Base-by-base conservation (phyloP, 192 early-diverging fungal genomes). In the Podila epigama region DNA sequence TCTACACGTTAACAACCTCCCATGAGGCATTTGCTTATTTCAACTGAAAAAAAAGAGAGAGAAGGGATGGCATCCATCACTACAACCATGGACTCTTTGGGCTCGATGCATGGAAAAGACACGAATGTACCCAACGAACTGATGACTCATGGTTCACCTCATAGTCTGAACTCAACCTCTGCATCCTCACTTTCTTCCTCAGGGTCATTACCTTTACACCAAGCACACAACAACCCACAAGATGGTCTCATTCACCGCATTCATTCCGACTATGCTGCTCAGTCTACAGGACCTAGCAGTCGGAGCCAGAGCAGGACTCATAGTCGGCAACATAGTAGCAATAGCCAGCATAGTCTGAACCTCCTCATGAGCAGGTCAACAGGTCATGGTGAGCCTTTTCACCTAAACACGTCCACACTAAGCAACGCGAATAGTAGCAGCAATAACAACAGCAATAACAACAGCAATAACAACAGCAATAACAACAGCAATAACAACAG, bases 151-250 rank as follows among this genome's bases (percentile, higher is more conserved):
- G 63, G 63, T 6, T 66, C 70, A 7, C 64, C 64, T 3, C 63
- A 66, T 35, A 75, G 70, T 36, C 58, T 66, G 58, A 66, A 61
- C 53, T 75, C 70, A 4, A 75, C 70, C 40, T 66, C 70, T 2
- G 58, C 70, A 11, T 75, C 70, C 10, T 75, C 70, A 0, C 35
- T 75, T 32, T 66, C 63, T 18, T 75, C 70, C 18, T 48, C 70
- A 61, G 70, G 70, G 28, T 75, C 70, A 15, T 51, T 75, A 28
- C 70, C 69, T 36, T 50, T 75, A 15, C 55, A 75, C 22, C 70
- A 75, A 29, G n/a, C n/a, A n/a, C 70, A 72, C 6, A 56, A 66
- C 12, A 62, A 72, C 10, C 57, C 69, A 20, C 34, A 58, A n/a
- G 28, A 52, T 0, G 48, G 63, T 1, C 58, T 60, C 16, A 39